Percentiles rank a stretch among this genome's conserved stretches.
These are phyloP conservation scores for Murraya koenigii DNA, from an alignment of 345 rosid species.

Conservation along the genomic window DNA sequence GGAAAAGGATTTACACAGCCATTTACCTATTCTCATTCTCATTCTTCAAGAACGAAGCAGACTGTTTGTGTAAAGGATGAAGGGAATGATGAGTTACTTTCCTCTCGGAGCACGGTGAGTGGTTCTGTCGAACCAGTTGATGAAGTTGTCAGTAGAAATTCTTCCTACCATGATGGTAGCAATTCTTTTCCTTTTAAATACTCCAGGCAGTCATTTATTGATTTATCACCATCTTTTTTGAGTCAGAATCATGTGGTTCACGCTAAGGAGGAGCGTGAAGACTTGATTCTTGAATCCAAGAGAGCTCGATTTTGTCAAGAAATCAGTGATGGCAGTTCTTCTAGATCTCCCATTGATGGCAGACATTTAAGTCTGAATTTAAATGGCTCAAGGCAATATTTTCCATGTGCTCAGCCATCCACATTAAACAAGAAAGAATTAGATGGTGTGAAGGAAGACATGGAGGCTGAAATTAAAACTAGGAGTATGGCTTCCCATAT, in stretches of 20 bases:
- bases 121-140: conserved; percentile 29
- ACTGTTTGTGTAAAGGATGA: conserved; percentile 27
- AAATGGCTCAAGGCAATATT: conserved; percentile 30
- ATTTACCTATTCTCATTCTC: conserved; percentile 22
- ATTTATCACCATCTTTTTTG: conserved; percentile 18
- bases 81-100: conserved; percentile 22
- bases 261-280: conserved; percentile 27
- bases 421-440: conserved; percentile 26
- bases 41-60: conserved; percentile 21
- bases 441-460: conserved; percentile 33
- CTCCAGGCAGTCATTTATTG: conserved; percentile 28
- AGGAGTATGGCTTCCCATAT: conserved; percentile 35
- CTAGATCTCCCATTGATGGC: conserved; percentile 15
- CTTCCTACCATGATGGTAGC: conserved; percentile 20
- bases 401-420: conserved; percentile 28
- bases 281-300: conserved; percentile 23
- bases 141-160: conserved; percentile 15
- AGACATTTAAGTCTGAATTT: conserved; percentile 33
- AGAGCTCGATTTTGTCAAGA: conserved; percentile 26
- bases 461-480: conserved; percentile 32
- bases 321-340: conserved; percentile 23
- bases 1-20: conserved; percentile 25
- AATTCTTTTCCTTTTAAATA: conserved; percentile 31
- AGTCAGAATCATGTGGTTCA: conserved; percentile 15
- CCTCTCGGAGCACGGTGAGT: conserved; percentile 24